A percentile compares a stretch with the other conserved stretches of the same genome.
These are phyloP conservation scores for Remersonia thermophila DNA, from an alignment of 2,329 filamentous ascomycete species.

Conservation along the genomic window DNA sequence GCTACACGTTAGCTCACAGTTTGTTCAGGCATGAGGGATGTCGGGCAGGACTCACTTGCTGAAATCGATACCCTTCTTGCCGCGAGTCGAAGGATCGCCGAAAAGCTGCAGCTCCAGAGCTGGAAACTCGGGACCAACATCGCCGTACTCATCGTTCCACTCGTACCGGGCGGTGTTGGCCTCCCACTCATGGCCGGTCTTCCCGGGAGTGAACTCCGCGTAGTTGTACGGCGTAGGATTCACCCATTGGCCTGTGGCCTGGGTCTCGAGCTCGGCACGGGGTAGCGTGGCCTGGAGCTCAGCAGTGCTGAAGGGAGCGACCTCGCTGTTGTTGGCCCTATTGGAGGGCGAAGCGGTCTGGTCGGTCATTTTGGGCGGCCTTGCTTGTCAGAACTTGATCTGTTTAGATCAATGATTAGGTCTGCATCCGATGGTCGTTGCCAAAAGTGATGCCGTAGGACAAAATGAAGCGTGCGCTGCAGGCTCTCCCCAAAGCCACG, in stretches of 20 bases:
- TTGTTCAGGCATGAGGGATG: conserved; percentile 5
- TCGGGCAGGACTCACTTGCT: conserved; percentile 36
- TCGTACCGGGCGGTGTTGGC: conserved; percentile 58
- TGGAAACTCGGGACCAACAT: conserved; percentile 60
- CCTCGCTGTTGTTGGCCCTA: too few species aligned
- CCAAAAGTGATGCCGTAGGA: too few species aligned
- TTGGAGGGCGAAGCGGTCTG: too few species aligned
- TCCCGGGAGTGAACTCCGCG: conserved; percentile 20
- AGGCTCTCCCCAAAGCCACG: too few species aligned
- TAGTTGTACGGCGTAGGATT: conserved; percentile 38
- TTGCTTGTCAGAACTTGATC: too few species aligned
- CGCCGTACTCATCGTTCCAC: conserved; percentile 76
- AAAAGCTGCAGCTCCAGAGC: conserved; percentile 71
- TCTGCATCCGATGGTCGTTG: too few species aligned
- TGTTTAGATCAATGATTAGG: too few species aligned
- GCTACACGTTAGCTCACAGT: conserved; percentile 15
- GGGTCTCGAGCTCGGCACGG: conserved; percentile 3
- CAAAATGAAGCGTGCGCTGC: too few species aligned
- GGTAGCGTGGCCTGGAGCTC: conserved; percentile 18
- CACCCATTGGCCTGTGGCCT: conserved; percentile 30
- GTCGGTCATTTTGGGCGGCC: too few species aligned
- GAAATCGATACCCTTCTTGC: conserved; percentile 48
- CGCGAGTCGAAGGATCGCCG: conserved; percentile 39
- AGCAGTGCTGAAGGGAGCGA: conserved; percentile 8
- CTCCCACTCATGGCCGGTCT: conserved; percentile 29